phyloP scores from a whole-genome alignment of 2,329 filamentous ascomycete species.

The Neopestalotiopsis sp. region DNA sequence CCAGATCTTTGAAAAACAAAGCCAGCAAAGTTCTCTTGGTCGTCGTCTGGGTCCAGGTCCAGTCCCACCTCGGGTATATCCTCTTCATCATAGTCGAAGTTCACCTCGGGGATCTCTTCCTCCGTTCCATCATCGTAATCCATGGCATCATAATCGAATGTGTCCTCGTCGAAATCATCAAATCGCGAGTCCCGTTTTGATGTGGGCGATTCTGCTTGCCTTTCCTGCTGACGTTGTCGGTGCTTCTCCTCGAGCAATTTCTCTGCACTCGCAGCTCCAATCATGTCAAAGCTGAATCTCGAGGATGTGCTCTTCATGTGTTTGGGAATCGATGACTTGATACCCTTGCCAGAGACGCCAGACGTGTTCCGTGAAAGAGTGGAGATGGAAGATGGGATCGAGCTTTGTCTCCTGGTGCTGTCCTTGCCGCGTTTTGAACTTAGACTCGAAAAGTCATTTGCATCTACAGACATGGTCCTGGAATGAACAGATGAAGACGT shows the following conservation, averaged over 20 bases:
- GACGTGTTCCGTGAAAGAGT: slow-evolving; percentile 58
- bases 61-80: slow-evolving; percentile 33
- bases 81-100: slow-evolving; percentile 53
- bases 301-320: slow-evolving; percentile 81
- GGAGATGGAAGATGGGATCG: slow-evolving; percentile 41
- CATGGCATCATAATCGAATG: slow-evolving; percentile 67
- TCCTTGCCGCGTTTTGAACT: slow-evolving; percentile 21
- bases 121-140: slow-evolving; percentile 70
- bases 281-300: slow-evolving; percentile 83
- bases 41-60: slow-evolving; percentile 54
- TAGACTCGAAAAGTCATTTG: slow-evolving; percentile 21
- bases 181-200: slow-evolving; percentile 56
- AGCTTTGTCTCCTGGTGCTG: slow-evolving; percentile 30
- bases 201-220: slow-evolving; percentile 47
- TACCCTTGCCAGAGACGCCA: slow-evolving; percentile 50
- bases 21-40: slow-evolving; percentile 66
- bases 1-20: slow-evolving; percentile 64
- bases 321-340: slow-evolving; percentile 58
- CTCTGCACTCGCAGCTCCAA: slow-evolving; percentile 70
- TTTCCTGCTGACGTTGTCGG: slow-evolving; percentile 69
- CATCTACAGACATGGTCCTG: slow-evolving; percentile 35
- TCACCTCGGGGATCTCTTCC: slow-evolving; percentile 67
- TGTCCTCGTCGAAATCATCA: slow-evolving; percentile 68
- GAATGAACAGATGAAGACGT: slow-evolving; percentile 41
- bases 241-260: slow-evolving; percentile 77